Evolutionary conservation across 2,329 filamentous ascomycete genomes (phyloP).

Genomic region (Aspergillus oerlinghausenensis): DNA sequence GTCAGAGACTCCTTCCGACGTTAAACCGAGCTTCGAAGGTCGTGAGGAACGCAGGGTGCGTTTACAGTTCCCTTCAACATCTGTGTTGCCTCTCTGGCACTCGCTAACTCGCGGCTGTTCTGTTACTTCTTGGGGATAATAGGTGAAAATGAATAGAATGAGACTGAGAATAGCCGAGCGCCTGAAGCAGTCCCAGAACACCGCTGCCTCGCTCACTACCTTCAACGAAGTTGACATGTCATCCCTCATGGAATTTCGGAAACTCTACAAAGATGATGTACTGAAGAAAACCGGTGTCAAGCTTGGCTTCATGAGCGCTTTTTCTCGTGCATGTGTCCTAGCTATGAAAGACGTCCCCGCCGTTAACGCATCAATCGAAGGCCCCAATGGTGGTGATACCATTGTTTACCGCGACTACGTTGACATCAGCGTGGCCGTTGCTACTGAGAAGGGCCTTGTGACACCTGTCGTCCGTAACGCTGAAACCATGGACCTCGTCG

Average conservation of each 20-base stretch:
- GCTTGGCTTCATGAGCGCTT: constrained; percentile 99
- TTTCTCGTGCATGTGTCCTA: constrained; percentile 81
- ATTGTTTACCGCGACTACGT: constrained; percentile 99
- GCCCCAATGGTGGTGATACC: constrained; percentile 88
- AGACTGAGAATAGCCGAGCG: constrained; percentile 94
- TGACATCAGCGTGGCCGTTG: constrained; percentile 94
- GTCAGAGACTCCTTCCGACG: constrained; percentile 13
- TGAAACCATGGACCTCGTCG: constrained; percentile 80
- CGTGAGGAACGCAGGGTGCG: constrained; percentile 84
- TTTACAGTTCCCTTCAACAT: constrained; percentile 15
- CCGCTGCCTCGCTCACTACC: constrained; percentile 90
- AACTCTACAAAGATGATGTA: constrained; percentile 93
- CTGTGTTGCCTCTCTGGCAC: background rate
- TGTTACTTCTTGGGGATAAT: constrained; percentile 9
- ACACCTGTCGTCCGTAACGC: constrained; percentile 94
- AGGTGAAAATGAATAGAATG: constrained; percentile 99
- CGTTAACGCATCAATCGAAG: constrained; percentile 96
- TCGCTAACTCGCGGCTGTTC: constrained; percentile 1
- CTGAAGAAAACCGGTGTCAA: constrained; percentile 96
- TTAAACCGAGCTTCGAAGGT: constrained; percentile 53
- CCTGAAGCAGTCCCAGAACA: constrained; percentile 98
- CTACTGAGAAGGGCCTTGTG: constrained; percentile 94
- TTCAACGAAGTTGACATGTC: constrained; percentile 99
- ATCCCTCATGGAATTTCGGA: constrained; percentile 92
- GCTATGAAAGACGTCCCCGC: constrained; percentile 93